Evolutionary conservation across 2,329 filamentous ascomycete species (phyloP), one percentile per base, ranked within the genome.

Genomic region (Aspergillus thermomutatus): DNA sequence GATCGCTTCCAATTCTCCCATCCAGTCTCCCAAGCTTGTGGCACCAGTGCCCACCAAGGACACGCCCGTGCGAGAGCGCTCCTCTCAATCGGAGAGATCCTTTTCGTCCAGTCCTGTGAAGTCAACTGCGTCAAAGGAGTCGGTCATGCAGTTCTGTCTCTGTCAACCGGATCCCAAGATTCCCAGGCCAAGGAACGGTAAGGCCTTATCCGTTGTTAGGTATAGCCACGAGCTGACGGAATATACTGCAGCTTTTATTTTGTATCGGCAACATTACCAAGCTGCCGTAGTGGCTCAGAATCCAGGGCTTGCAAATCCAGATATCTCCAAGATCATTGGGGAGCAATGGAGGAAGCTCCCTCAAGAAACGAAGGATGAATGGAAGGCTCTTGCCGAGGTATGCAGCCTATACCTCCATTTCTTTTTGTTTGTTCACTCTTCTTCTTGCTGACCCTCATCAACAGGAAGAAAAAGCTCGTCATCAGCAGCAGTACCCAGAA

Each of bases 261-360:
- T 99, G 66, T 99, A 96, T 79, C 91, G 94, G 41, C 92, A 97
- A 72, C 89, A 95, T 73, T 88, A 94, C 68, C 93, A 97, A 75
- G 86, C 89, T 19, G 81, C 85, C 50, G 91, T 97, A 51, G 89
- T 92, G 40, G 82, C 87, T 53, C 83, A 90, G 65, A 85, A 97
- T 68, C 93, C 92, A n/a, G 90, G 91, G 47, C 84, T 97, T 62
- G 87, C 92, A 48, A 97, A 97, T 75, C 93, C 93, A 3, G 91
- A 97, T 52, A 96, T 97, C 66, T 97, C 93, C 63, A 97, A 97
- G 76, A 95, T 97, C 66, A 96, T 97, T 65, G 93, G 93, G 52
- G 86, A 91, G 72, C 88, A 92, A 83, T 99, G 94, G 94, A 87
- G 88, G 68, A 83, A 86, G 55, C 87, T 95, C 69, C 77, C 86